These are phyloP conservation scores for Hondaea fermentalgiana DNA, from an alignment of 108 stramenopile genomes.

Conservation along the genomic window DNA sequence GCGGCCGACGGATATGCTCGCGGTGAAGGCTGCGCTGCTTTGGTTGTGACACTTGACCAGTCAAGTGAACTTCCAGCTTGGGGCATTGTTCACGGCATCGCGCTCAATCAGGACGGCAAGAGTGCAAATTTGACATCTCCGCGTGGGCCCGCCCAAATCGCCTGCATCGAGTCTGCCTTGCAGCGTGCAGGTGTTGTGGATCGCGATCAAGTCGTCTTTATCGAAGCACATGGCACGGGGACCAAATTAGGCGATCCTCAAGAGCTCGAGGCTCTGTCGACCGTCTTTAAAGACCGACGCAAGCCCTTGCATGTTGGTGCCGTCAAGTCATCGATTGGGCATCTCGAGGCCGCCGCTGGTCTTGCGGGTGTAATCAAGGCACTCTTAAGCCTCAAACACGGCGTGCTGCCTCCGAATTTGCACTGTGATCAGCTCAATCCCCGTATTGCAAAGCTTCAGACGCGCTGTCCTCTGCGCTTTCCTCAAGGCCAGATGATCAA, in stretches of 20 bases:
- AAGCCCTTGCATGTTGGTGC: neutral
- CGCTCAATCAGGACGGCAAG: neutral
- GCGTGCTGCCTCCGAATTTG: neutral
- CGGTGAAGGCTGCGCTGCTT: conserved; percentile 16
- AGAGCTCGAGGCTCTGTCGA: conserved; percentile 11
- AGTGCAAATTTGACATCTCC: neutral
- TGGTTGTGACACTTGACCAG: neutral
- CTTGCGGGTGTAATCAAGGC: conserved; percentile 13
- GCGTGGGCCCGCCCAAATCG: neutral
- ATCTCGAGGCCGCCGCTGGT: conserved; percentile 29
- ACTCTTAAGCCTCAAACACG: neutral
- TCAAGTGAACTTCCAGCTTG: neutral
- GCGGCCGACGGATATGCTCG: conserved; percentile 24
- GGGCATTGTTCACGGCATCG: neutral
- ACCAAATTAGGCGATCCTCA: conserved; percentile 18
- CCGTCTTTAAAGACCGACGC: neutral
- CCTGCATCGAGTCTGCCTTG: neutral
- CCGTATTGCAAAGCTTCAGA: neutral
- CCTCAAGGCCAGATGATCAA: neutral
- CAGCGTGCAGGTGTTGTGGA: neutral
- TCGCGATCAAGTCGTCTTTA: neutral
- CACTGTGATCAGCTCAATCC: neutral
- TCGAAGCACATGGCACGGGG: conserved; percentile 24
- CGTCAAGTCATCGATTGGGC: conserved; percentile 26
- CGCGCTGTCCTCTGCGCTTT: neutral